A percentile compares a stretch with the other conserved stretches of the same genome.
Evolutionary conservation across 176 grass and related monocot species (phyloP).

Genomic region (Thalia dealbata): DNA sequence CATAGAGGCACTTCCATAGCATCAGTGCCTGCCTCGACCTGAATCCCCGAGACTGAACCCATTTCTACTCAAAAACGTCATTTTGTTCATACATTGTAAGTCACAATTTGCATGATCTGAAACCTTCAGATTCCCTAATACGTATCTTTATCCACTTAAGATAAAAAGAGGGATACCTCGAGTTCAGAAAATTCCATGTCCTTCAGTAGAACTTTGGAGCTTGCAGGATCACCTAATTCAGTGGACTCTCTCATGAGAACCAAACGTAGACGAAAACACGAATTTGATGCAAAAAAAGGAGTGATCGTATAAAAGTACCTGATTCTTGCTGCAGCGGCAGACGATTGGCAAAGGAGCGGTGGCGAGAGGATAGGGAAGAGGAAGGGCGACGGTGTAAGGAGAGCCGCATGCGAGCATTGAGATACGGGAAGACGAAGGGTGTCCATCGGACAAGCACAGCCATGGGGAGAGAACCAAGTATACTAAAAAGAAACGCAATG

Average conservation of each 20-base stretch:
- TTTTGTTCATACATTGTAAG: not conserved
- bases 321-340: constrained; percentile 7
- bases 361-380: constrained; percentile 33
- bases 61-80: constrained; percentile 34
- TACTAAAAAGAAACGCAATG: not conserved
- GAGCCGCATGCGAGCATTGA: constrained; percentile 2
- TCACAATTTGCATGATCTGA: not conserved
- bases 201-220: constrained; percentile 62
- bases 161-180: constrained; percentile 35
- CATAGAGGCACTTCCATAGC: constrained; percentile 94
- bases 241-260: not conserved
- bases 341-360: not conserved
- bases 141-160: not conserved
- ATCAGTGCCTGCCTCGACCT: constrained; percentile 81
- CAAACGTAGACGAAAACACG: not conserved
- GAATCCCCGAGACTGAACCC: constrained; percentile 80
- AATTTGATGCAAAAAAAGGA: not conserved
- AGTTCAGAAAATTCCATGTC: constrained; percentile 81
- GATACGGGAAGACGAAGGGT: constrained; percentile 15
- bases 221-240: constrained; percentile 20
- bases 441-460: constrained; percentile 47
- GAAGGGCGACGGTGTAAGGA: constrained; percentile 22
- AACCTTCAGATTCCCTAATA: not conserved
- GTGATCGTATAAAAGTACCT: not conserved
- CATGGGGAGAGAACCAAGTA: not conserved